phyloP scores from a whole-genome alignment of 2,329 filamentous ascomycete genomes.

The Emmonsia crescens region DNA sequence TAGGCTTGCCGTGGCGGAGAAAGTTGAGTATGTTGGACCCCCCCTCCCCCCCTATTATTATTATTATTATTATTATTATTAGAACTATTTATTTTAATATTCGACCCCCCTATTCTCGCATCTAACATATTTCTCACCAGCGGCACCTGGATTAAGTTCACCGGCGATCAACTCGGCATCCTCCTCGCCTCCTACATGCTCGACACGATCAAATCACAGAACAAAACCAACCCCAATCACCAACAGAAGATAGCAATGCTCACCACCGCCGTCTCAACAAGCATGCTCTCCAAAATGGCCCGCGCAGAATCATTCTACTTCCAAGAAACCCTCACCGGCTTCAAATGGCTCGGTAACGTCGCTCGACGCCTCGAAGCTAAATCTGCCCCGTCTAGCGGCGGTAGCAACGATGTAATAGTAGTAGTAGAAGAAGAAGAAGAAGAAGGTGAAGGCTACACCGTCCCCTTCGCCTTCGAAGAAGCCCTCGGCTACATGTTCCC shows the following conservation, averaged over 20 bases:
- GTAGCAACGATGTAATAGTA: too few species aligned
- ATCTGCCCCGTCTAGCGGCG: conserved; percentile 5
- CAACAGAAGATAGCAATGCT: conserved; percentile 41
- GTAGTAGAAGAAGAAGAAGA: too few species aligned
- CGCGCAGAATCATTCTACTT: conserved; percentile 45
- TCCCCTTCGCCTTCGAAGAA: conserved; percentile 53
- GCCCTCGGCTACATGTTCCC: conserved; percentile 58
- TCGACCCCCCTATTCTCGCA: background rate
- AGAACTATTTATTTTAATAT: background rate
- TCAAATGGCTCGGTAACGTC: conserved; percentile 57
- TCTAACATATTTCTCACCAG: conserved; percentile 14
- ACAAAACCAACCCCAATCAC: conserved; percentile 22
- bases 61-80: background rate
- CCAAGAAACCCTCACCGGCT: conserved; percentile 53
- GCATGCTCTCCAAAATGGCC: conserved; percentile 51
- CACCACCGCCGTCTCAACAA: conserved; percentile 52
- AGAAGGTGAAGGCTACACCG: conserved; percentile 38
- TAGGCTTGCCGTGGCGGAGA: conserved; percentile 51
- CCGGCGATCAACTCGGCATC: conserved; percentile 54
- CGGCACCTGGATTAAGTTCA: conserved; percentile 49
- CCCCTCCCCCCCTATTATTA: background rate
- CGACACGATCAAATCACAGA: conserved; percentile 29
- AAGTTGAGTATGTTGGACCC: conserved; percentile 33
- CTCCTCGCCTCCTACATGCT: conserved; percentile 49
- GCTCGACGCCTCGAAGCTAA: conserved; percentile 45